Conservation (phyloP, 108 stramenopile species). For the Cyclotella distinguenda region DNA sequence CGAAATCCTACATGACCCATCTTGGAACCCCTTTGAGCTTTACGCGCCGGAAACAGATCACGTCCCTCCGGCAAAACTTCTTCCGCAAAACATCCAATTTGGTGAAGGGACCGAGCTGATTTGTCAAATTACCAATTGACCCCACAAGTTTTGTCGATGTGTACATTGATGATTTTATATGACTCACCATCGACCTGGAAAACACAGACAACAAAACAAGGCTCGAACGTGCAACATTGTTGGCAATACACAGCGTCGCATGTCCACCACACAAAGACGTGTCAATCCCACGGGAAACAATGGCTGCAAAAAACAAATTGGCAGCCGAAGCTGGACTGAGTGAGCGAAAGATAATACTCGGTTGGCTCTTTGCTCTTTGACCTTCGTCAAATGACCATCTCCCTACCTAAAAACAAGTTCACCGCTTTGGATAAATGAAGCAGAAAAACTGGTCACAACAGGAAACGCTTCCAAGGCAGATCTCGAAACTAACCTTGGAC, state of each 20-base stretch:
- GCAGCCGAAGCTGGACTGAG: constrained; percentile 1
- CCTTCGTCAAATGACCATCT: constrained; percentile 2
- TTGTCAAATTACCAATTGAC: no score
- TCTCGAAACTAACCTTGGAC: constrained; percentile 16
- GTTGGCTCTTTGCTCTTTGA: constrained; percentile 1
- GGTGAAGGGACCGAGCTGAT: no score
- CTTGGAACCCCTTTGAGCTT: no score
- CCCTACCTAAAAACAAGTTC: constrained; percentile 24
- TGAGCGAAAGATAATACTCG: constrained; percentile 14
- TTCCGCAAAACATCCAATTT: no score
- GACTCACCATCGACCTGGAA: neutral
- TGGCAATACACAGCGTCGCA: constrained; percentile 6
- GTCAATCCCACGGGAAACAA: constrained; percentile 12
- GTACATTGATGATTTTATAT: constrained; percentile 16
- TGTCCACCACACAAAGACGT: neutral
- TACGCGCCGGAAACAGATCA: no score
- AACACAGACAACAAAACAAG: constrained; percentile 3
- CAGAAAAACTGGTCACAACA: neutral
- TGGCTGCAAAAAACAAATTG: constrained; percentile 15
- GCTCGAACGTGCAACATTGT: neutral
- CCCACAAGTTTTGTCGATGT: no score
- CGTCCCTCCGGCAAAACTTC: no score
- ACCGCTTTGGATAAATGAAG: constrained; percentile 17
- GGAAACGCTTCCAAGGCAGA: neutral
- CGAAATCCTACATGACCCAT: no score